Evolutionary conservation across 2,329 filamentous ascomycete genomes (phyloP).

Genomic region (Scedosporium boydii): DNA sequence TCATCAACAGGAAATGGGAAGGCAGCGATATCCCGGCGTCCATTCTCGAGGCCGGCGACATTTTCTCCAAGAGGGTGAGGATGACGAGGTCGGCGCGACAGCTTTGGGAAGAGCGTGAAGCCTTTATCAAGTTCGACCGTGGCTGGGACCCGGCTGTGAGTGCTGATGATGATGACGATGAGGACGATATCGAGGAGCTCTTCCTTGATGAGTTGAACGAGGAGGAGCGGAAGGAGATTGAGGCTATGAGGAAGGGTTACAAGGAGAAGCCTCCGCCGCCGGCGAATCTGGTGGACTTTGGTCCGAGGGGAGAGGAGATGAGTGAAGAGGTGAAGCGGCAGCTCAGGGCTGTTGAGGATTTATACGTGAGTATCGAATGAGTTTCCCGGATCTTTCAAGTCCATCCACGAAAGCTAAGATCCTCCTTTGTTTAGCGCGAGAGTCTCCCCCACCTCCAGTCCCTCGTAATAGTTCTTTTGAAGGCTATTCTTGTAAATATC

Average conservation of each 20-base stretch:
- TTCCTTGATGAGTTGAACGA: constrained; percentile 33
- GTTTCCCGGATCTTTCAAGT: background rate
- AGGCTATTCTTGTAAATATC: constrained; percentile 78
- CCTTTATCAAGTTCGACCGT: constrained; percentile 83
- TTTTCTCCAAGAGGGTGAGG: constrained; percentile 82
- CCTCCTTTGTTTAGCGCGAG: constrained; percentile 43
- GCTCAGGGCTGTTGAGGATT: constrained; percentile 65
- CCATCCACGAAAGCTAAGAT: background rate
- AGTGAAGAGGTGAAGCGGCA: constrained; percentile 51
- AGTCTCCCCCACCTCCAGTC: constrained; percentile 83
- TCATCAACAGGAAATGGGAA: constrained; percentile 82
- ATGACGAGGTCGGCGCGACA: constrained; percentile 89
- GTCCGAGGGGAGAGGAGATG: constrained; percentile 35
- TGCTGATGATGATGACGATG: constrained; percentile 24
- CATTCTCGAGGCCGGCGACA: constrained; percentile 85
- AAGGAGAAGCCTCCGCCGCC: constrained; percentile 22
- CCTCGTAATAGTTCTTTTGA: constrained; percentile 83
- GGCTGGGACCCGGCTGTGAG: constrained; percentile 62
- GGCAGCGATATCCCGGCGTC: constrained; percentile 91
- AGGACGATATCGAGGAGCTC: constrained; percentile 37
- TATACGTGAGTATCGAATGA: constrained; percentile 53
- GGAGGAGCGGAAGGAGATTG: constrained; percentile 33
- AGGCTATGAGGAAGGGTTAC: constrained; percentile 29
- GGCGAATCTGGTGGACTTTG: constrained; percentile 22
- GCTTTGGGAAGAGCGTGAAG: constrained; percentile 87